These are phyloP conservation scores for Sclerotinia nivalis DNA, from an alignment of 2,329 filamentous ascomycete species.

Conservation along the genomic window DNA sequence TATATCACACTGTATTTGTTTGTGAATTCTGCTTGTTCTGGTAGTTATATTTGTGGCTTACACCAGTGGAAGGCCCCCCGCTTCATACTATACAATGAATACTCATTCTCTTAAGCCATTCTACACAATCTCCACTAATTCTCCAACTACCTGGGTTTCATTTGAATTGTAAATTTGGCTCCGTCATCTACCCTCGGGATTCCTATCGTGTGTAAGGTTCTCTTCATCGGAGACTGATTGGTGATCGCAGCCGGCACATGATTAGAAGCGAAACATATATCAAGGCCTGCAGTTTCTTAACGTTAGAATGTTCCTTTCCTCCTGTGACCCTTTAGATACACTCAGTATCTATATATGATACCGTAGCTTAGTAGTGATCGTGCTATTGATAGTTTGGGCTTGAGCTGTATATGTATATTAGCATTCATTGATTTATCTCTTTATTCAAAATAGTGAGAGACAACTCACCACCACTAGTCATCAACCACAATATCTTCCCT, in stretches of 20 bases:
- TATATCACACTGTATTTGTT: background rate
- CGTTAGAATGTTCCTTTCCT: background rate
- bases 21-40: background rate
- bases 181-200: too few species aligned
- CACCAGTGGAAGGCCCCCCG: background rate
- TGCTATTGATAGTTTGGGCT: background rate
- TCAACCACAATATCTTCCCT: constrained; percentile 26
- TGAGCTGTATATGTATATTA: constrained; percentile 3
- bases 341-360: constrained; percentile 14
- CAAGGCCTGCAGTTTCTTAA: background rate
- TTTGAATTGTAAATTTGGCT: too few species aligned
- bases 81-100: background rate
- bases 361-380: background rate
- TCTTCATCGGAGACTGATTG: background rate
- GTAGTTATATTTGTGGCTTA: background rate
- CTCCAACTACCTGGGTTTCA: too few species aligned
- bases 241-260: background rate
- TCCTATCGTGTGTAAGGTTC: background rate
- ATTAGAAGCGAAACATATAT: background rate
- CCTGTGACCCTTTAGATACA: background rate
- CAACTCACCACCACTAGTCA: constrained; percentile 28
- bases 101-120: too few species aligned
- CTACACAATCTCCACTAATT: too few species aligned
- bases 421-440: background rate
- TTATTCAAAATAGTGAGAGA: background rate